These are phyloP conservation scores for Venustampulla echinocandica DNA, from an alignment of 495 filamentous ascomycete species.

Conservation along the genomic window DNA sequence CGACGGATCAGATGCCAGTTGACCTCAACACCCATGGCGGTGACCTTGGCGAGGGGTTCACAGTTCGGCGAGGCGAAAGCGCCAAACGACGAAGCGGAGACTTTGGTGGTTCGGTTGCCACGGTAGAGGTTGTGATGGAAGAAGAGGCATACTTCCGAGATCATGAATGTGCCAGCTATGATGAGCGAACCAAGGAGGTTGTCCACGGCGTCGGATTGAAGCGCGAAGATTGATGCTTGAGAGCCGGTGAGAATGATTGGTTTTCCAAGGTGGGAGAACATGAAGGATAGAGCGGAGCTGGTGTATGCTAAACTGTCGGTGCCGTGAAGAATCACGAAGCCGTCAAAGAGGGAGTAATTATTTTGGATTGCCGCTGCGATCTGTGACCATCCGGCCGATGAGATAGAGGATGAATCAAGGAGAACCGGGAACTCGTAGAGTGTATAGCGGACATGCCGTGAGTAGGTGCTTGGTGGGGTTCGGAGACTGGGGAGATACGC, in stretches of 20 bases:
- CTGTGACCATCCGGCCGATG: slow-evolving; percentile 79
- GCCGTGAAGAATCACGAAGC: slow-evolving; percentile 92
- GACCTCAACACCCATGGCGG: slow-evolving; percentile 71
- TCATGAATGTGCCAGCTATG: slow-evolving; percentile 91
- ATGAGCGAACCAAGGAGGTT: slow-evolving; percentile 89
- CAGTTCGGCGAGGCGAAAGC: slow-evolving; percentile 86
- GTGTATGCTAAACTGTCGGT: slow-evolving; percentile 91
- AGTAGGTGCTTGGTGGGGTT: slow-evolving; percentile 75
- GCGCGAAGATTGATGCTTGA: slow-evolving; percentile 84
- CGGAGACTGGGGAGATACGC: slow-evolving; percentile 52
- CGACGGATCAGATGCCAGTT: slow-evolving; percentile 75
- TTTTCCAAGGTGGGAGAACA: slow-evolving; percentile 87
- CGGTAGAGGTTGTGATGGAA: slow-evolving; percentile 92
- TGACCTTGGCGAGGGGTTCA: slow-evolving; percentile 69
- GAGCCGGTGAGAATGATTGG: slow-evolving; percentile 86
- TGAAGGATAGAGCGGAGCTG: slow-evolving; percentile 86
- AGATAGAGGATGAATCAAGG: slow-evolving; percentile 88
- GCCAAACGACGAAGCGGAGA: slow-evolving; percentile 75
- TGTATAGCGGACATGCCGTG: slow-evolving; percentile 73
- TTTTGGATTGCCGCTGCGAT: slow-evolving; percentile 61
- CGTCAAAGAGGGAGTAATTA: slow-evolving; percentile 90
- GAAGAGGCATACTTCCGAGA: slow-evolving; percentile 92
- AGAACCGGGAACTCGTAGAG: slow-evolving; percentile 81
- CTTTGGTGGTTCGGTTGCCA: slow-evolving; percentile 83
- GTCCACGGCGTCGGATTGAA: slow-evolving; percentile 93